Base-by-base conservation (phyloP, 73 alveolate genomes). In the Blepharisma stoltei region DNA sequence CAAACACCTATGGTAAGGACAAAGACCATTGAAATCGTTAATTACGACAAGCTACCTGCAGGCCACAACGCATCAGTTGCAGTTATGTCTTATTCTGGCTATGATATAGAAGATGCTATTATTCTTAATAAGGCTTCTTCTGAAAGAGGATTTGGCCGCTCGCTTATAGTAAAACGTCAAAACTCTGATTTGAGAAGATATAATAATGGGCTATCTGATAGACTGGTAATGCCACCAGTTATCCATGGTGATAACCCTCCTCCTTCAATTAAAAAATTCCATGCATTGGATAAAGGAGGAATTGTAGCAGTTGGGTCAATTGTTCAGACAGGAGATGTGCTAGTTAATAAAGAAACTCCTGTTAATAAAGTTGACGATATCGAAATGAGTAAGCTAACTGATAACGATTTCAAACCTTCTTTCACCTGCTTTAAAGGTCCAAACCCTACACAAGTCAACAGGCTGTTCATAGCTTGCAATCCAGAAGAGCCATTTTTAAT, bases 51-150 rank as follows among this genome's bases (percentile, higher is more conserved):
- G 75, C 82, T 97, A 47, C 99, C 99, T 6, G 99, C 99, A 6
- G 99, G 99, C 5, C 98, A 94, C 78, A 97, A 97, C 83, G 99
- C 99, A 1, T 87, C 97, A 11, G 97, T 97, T 50, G 99, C 99
- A 7, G 98, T 97, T 18, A 95, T 97, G 98, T 87, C 98, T 87
- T 89, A 86, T 94, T 92, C 98, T 27, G 99, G 99, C 54, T 97
- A 97, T 78, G 99, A 97, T 88, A 97, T 97, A 48, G 99, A 97
- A 90, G 99, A 97, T 75, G 99, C 99, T 7, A 70, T 92, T 52
- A 89, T 97, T 60, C 70, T 97, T 89, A 97, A 97, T 83, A 87
- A 91, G 52, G 94, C 98, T 37, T 92, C 99, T 0, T 83, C 96
- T 44, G 99, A 97, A 89, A 92, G 99, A 80, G 99, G 99, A 21